phyloP scores from a whole-genome alignment of 148 eudicot species.

The Drosera capensis region DNA sequence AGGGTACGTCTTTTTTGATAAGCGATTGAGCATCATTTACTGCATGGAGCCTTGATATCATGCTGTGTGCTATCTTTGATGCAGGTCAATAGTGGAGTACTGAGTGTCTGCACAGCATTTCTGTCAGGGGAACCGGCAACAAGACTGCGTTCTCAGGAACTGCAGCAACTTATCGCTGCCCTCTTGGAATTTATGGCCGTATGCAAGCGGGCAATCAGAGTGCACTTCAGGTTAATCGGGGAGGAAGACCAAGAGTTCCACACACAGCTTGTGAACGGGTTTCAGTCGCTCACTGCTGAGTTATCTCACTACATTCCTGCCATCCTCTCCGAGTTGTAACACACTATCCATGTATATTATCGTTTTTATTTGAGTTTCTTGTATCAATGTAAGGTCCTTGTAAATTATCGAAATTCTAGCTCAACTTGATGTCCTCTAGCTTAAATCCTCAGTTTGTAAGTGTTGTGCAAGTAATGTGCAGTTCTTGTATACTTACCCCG shows the following conservation, averaged over 20 bases:
- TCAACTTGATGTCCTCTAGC: no score
- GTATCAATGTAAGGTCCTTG: no score
- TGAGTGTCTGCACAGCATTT: constrained; percentile 97
- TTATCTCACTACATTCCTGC: constrained; percentile 97
- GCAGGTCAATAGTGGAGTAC: constrained; percentile 97
- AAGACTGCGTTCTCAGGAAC: constrained; percentile 87
- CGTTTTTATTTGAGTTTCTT: no score
- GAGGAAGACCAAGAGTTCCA: constrained; percentile 99
- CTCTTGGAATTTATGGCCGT: constrained; percentile 99
- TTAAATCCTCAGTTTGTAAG: no score
- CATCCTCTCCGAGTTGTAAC: constrained; percentile 85
- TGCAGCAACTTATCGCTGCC: constrained; percentile 98
- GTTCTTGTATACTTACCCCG: no score
- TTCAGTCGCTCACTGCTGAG: constrained; percentile 96
- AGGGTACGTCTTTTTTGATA: no score
- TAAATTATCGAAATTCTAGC: no score
- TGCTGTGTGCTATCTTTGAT: no score
- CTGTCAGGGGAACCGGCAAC: constrained; percentile 98
- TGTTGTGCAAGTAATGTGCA: no score
- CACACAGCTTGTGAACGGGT: constrained; percentile 93
- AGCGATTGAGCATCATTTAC: no score
- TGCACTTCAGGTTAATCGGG: constrained; percentile 91
- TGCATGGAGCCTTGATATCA: no score
- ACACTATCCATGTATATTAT: no score
- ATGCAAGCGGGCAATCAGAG: constrained; percentile 92